Evolutionary conservation across 441 rosid genomes (phyloP).

Genomic region (Euphorbia corollata): DNA sequence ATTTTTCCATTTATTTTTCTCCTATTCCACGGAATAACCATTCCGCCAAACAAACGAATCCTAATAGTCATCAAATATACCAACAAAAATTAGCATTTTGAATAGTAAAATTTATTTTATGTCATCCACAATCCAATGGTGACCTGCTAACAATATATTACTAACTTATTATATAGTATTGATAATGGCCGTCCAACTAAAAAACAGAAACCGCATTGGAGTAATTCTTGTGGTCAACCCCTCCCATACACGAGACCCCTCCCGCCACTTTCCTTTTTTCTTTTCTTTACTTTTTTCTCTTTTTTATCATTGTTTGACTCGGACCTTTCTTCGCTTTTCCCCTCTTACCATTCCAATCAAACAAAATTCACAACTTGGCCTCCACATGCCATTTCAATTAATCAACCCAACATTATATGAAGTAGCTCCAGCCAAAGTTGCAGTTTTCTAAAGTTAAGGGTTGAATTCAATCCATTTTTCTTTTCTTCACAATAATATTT

Average conservation of each 20-base stretch:
- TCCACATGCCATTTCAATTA: constrained; percentile 12
- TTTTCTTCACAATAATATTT: not conserved
- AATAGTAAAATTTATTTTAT: not conserved
- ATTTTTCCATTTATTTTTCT: no score
- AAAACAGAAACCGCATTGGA: constrained; percentile 17
- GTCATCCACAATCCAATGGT: not conserved
- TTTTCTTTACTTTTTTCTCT: no score
- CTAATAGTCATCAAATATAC: no score
- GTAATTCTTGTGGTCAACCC: constrained; percentile 37
- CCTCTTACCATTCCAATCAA: constrained; percentile 17
- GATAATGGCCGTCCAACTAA: constrained; percentile 27
- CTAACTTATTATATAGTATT: not conserved
- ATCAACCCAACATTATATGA: not conserved
- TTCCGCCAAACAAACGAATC: no score
- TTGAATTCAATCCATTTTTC: no score
- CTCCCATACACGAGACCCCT: constrained; percentile 30
- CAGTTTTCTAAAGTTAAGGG: no score
- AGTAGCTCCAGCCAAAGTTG: no score
- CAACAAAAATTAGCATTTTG: not conserved
- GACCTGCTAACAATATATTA: constrained; percentile 2
- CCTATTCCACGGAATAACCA: no score
- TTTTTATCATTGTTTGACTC: constrained; percentile 32
- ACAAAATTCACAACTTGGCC: constrained; percentile 13
- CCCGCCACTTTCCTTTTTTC: constrained; percentile 23
- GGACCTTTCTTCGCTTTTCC: constrained; percentile 19